A percentile compares a stretch with the other conserved stretches of the same genome.
phyloP scores from a whole-genome alignment of 306 rosid species.

The Trifolium dubium region DNA sequence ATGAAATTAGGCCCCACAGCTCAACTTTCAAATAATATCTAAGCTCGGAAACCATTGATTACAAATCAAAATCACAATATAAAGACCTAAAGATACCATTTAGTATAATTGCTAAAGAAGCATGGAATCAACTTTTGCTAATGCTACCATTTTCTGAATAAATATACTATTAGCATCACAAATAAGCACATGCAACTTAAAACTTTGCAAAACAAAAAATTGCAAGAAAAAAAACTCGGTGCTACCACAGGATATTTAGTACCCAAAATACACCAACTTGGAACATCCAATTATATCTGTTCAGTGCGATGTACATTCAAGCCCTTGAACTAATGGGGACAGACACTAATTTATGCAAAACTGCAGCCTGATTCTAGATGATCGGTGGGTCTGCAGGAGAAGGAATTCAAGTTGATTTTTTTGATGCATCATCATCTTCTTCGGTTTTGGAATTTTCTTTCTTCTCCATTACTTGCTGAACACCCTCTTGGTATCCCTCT shows the following conservation, averaged over 20 bases:
- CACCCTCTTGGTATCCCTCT: conserved; percentile 82
- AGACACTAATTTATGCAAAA: conserved; percentile 37
- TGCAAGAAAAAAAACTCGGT: conserved; percentile 17
- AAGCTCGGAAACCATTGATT: background rate
- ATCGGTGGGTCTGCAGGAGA: conserved; percentile 9
- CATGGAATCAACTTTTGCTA: conserved; percentile 7
- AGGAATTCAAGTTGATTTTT: conserved; percentile 51
- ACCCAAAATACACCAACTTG: conserved; percentile 36
- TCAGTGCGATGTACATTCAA: background rate
- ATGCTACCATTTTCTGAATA: conserved; percentile 21
- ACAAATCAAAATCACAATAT: conserved; percentile 3
- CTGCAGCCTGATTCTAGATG: conserved; percentile 29
- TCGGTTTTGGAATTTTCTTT: conserved; percentile 56
- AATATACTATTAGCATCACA: conserved; percentile 3
- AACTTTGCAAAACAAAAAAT: conserved; percentile 20
- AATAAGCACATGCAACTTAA: background rate
- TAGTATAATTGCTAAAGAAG: conserved; percentile 8
- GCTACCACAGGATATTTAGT: conserved; percentile 21
- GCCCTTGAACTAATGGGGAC: conserved; percentile 6
- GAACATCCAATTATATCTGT: conserved; percentile 16
- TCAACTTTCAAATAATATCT: background rate
- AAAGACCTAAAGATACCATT: conserved; percentile 17
- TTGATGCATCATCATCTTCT: conserved; percentile 47
- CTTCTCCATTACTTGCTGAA: conserved; percentile 71
- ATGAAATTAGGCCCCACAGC: background rate